These are phyloP conservation scores for Vitis cinerea DNA, from an alignment of 164 flowering plant genomes.

Conservation along the genomic window DNA sequence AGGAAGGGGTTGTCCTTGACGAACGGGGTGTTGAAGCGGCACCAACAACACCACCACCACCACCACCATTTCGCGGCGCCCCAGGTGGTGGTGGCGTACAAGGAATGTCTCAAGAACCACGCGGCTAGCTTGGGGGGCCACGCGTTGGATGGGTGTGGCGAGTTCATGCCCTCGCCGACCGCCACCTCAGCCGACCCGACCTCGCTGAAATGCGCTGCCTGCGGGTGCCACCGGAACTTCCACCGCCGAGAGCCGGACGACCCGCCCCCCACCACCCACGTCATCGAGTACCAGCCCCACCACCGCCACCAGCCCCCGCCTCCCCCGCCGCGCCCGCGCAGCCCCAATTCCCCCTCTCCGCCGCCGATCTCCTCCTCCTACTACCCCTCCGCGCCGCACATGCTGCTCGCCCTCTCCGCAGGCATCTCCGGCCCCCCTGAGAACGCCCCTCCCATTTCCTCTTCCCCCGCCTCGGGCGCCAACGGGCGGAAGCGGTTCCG, in stretches of 20 bases:
- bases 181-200: slow-evolving; percentile 46
- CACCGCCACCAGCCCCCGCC: slow-evolving; percentile 57
- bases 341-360: slow-evolving; percentile 53
- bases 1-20: slow-evolving; percentile 33
- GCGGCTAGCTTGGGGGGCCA: slow-evolving; percentile 63
- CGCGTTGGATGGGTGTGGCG: slow-evolving; percentile 73
- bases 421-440: slow-evolving; percentile 17
- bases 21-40: slow-evolving; percentile 69
- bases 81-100: slow-evolving; percentile 29
- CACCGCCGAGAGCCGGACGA: slow-evolving; percentile 63
- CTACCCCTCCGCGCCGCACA: slow-evolving; percentile 62
- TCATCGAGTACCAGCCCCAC: slow-evolving; percentile 47
- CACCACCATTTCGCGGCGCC: slow-evolving; percentile 5
- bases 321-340: slow-evolving; percentile 30
- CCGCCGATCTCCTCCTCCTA: slow-evolving; percentile 74
- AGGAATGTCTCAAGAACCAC: slow-evolving; percentile 64
- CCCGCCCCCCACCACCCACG: slow-evolving; percentile 23
- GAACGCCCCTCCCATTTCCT: slow-evolving; percentile 8
- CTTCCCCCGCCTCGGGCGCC: slow-evolving; percentile 3
- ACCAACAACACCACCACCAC: slow-evolving; percentile 24
- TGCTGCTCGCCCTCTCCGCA: slow-evolving; percentile 56
- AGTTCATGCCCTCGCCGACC: slow-evolving; percentile 60
- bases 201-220: slow-evolving; percentile 61
- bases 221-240: slow-evolving; percentile 76
- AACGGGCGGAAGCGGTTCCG: slow-evolving; percentile 45